Evolutionary conservation across 352 stramenopile genomes (phyloP).

Genomic region (Elongisporangium senticosum): DNA sequence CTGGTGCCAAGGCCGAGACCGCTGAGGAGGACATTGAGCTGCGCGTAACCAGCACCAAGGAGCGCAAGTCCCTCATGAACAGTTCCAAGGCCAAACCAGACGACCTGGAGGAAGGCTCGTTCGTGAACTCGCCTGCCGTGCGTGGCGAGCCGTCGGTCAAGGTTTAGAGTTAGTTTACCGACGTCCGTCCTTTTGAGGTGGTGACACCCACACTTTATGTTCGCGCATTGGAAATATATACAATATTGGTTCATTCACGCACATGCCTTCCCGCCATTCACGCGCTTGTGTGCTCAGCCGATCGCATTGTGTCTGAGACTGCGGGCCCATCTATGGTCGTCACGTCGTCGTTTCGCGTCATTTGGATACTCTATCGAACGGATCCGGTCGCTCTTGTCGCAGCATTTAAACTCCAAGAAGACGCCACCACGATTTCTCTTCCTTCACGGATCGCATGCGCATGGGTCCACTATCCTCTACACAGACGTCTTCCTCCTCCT

Average conservation of each 20-base stretch:
- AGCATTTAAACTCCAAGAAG: not conserved
- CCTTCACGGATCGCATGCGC: not conserved
- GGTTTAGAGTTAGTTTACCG: not conserved
- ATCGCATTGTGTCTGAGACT: not conserved
- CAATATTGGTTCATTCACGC: not conserved
- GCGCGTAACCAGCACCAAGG: slow-evolving; percentile 49
- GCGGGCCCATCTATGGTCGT: not conserved
- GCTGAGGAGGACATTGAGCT: slow-evolving; percentile 64
- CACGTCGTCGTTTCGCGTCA: not conserved
- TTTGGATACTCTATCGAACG: not conserved
- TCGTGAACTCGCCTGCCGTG: slow-evolving; percentile 80
- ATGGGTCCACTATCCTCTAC: not conserved
- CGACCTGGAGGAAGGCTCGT: slow-evolving; percentile 66
- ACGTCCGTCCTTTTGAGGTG: not conserved
- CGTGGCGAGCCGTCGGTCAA: slow-evolving; percentile 21
- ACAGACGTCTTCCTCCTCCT: not conserved
- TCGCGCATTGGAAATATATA: not conserved
- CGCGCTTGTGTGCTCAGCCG: too few species aligned
- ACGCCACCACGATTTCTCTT: too few species aligned
- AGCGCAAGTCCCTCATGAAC: slow-evolving; percentile 67
- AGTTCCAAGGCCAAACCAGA: slow-evolving; percentile 59
- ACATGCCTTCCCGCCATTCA: not conserved
- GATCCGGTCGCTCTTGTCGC: not conserved
- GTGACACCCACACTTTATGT: not conserved
- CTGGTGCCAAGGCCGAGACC: slow-evolving; percentile 74